Base-by-base conservation (phyloP, 108 stramenopile genomes). In the Conticribra weissflogii region DNA sequence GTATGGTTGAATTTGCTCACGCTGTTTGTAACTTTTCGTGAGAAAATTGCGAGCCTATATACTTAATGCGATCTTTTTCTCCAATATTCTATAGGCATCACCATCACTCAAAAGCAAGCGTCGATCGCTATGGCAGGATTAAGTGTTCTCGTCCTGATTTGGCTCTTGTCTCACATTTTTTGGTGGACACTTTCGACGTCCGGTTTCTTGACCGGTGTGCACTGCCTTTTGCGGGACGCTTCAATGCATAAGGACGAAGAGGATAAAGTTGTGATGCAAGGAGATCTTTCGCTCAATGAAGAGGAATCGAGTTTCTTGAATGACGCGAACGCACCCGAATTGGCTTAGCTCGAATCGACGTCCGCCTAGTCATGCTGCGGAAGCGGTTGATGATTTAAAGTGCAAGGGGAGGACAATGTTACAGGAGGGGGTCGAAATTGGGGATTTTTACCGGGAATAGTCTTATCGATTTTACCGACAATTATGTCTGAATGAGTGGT, bases 181-280 rank as follows among this genome's bases (percentile, higher is more conserved):
- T 96, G 95, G 95, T 92, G 85, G 87, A 84, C 95, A 19, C 41
- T 93, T 24, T 83, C 78, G 55, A 87, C 86, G 4, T 86, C 86
- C 21, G 95, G 92, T 9, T 92, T 93, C 72, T 67, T 93, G 52
- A 75, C 87, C 17, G 66, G 77, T 34, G 58, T 81, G 1, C 95
- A 96, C 77, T 87, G 89, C 7, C 59, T 86, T 21, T 74, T 96
- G 29, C 59, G 95, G 33, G 95, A 96, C 74, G 95, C 95, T 0
- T 82, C 80, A 19, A 88, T 96, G 90, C 95, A 96, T 65, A 91
- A 93, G 79, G 94, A 96, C 79, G 85, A 88, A 49, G 88, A 86
- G 50, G 95, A 96, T 76, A 78, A 76, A 48, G 85, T 96, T 28
- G 85, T 73, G 15, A 96, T 96, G 95, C 78, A 77, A 31, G 94